Base-by-base conservation (phyloP, 2,329 filamentous ascomycete genomes). In the Fusarium torreyae region DNA sequence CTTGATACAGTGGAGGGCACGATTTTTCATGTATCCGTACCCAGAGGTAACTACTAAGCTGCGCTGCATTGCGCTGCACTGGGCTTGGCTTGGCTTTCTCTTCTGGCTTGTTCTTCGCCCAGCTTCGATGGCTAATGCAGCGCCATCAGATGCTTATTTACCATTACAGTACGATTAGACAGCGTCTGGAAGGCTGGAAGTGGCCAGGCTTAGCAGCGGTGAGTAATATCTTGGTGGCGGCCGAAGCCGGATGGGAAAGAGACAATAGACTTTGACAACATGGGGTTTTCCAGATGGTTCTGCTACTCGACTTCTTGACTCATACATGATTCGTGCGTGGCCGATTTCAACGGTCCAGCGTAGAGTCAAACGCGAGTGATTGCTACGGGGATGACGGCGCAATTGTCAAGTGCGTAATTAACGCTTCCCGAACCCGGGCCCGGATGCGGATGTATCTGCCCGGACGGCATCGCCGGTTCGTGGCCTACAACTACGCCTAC, bases 21-120 rank as follows among this genome's bases (percentile, higher is more conserved):
- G 45, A 58, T 44, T 69, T 62, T 55, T 42, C 18, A 22, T 42
- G 18, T 22, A 15, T 13, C 39, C 22, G 39, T 22, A 13, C 20
- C 28, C 28, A 31, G 28, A 31, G 28, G 28, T 31, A 13, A 10
- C 28, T 24, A 24, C 22, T 13, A 4, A 11, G 28, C 28, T 11
- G 28, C 36, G 31, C 40, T 38, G n/a, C 39, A 45, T 31, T 33
- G 34, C 45, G 46, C 46, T 38, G n/a, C 39, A 45, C 31, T 33
- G 34, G 45, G 46, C 46, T 62, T 62, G 50, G 60, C 50, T 61
- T 63, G 39, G 39, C 39, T 26, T 24, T 28, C 18, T 26, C 26
- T 20, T 20, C 26, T 17, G n/a, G 73, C 67, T 74, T 46, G 60
- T 57, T 61, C 52, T 77, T 77, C 74, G 68, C 73, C 71, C 40